These are phyloP conservation scores for Pseudocohnilembus persalinus DNA, from an alignment of 169 alveolate species.

Conservation along the genomic window DNA sequence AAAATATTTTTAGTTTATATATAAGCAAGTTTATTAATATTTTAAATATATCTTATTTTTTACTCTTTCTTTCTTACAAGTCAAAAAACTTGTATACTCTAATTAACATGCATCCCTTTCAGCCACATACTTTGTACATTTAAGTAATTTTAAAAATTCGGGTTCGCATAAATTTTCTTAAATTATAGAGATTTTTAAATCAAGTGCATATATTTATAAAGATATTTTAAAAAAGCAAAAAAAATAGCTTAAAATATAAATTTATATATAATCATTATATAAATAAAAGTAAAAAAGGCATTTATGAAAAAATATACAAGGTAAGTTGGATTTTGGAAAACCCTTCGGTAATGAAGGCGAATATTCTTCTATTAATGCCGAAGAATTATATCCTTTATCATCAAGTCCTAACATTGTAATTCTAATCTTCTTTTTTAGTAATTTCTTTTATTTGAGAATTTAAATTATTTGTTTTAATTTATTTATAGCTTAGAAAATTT, in stretches of 20 bases:
- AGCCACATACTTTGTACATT: slow-evolving; percentile 3
- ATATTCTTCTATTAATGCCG: slow-evolving; percentile 11
- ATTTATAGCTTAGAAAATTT: no score
- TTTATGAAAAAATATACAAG: background rate
- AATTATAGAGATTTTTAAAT: background rate
- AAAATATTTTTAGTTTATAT: background rate
- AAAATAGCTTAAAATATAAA: background rate
- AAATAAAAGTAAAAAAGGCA: background rate
- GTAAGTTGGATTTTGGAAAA: slow-evolving; percentile 21
- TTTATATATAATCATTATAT: background rate
- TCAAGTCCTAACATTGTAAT: background rate
- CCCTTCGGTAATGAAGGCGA: slow-evolving; percentile 23
- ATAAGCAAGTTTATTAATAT: background rate
- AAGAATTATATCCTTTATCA: slow-evolving; percentile 12
- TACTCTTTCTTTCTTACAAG: slow-evolving; percentile 30
- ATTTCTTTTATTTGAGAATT: no score
- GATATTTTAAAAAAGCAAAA: no score
- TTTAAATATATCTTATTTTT: background rate
- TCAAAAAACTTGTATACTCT: slow-evolving; percentile 6
- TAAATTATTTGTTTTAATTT: no score
- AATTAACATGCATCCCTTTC: background rate
- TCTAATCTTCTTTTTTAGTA: no score
- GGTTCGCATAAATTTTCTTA: slow-evolving; percentile 27
- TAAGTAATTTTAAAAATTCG: slow-evolving; percentile 8
- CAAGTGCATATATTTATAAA: no score